Conservation (phyloP, 495 filamentous ascomycete genomes). For the Aspergillus taichungensis region DNA sequence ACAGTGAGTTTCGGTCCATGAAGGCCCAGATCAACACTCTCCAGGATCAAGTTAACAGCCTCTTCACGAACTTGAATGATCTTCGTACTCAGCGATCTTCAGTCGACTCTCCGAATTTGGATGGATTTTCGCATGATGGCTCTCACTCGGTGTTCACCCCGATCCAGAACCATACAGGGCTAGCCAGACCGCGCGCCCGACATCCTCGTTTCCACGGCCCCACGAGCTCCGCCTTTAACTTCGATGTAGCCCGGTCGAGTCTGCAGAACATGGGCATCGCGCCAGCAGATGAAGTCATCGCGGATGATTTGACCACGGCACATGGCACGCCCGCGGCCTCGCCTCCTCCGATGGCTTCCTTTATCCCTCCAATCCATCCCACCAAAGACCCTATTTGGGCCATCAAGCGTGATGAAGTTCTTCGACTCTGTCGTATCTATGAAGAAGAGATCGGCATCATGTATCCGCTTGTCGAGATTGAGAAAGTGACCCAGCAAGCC, state of each 20-base stretch:
- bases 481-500: slow-evolving; percentile 54
- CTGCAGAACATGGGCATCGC: slow-evolving; percentile 81
- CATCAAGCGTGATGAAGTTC: slow-evolving; percentile 59
- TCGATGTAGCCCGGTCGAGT: slow-evolving; percentile 80
- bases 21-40: slow-evolving; percentile 59
- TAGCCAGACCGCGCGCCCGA: slow-evolving; percentile 29
- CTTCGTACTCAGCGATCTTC: slow-evolving; percentile 40
- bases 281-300: slow-evolving; percentile 44
- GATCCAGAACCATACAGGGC: slow-evolving; percentile 13
- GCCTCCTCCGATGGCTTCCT: slow-evolving; percentile 27
- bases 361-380: slow-evolving; percentile 28
- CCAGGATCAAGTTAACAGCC: slow-evolving; percentile 75
- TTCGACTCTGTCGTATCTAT: slow-evolving; percentile 62
- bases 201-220: slow-evolving; percentile 74
- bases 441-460: slow-evolving; percentile 81
- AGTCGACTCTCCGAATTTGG: slow-evolving; percentile 30
- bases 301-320: slow-evolving; percentile 45
- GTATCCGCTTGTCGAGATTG: slow-evolving; percentile 74
- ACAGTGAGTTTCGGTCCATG: slow-evolving; percentile 71
- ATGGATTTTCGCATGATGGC: slow-evolving; percentile 29
- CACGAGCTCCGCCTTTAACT: slow-evolving; percentile 76
- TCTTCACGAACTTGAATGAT: slow-evolving; percentile 61
- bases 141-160: slow-evolving; percentile 29
- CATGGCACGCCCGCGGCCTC: slow-evolving; percentile 44
- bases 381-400: slow-evolving; percentile 69